Evolutionary conservation across 148 eudicot species (phyloP).

Genomic region (Rhododendron mucronatum): DNA sequence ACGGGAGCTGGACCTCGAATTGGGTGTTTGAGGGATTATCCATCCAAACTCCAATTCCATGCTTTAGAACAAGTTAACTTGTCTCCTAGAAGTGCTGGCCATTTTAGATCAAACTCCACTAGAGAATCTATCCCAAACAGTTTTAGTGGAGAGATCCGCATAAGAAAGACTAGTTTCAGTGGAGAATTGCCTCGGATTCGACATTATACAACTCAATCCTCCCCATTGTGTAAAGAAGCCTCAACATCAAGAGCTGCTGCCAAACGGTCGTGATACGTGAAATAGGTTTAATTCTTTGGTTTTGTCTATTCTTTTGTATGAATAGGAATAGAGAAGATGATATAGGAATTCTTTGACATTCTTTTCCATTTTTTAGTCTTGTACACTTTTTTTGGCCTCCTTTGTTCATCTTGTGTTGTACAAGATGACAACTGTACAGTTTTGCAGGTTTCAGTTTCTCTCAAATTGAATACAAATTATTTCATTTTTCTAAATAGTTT

Average conservation of each 20-base stretch:
- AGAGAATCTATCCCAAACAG: slow-evolving; percentile 28
- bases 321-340: slow-evolving; percentile 24
- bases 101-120: slow-evolving; percentile 29
- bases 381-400: slow-evolving; percentile 2
- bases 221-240: slow-evolving; percentile 30
- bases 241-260: slow-evolving; percentile 3
- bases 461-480: not conserved
- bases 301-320: slow-evolving; percentile 31
- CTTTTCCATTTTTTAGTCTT: not conserved
- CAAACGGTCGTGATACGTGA: not conserved
- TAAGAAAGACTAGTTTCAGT: slow-evolving; percentile 18
- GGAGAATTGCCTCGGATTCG: slow-evolving; percentile 20
- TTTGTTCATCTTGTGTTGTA: slow-evolving; percentile 11
- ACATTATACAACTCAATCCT: slow-evolving; percentile 27
- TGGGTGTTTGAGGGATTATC: slow-evolving; percentile 88
- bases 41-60: slow-evolving; percentile 62
- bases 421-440: not conserved
- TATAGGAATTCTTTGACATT: slow-evolving; percentile 21
- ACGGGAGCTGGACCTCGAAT: slow-evolving; percentile 96
- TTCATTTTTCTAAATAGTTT: not conserved
- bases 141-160: slow-evolving; percentile 7
- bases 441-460: not conserved
- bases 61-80: slow-evolving; percentile 67
- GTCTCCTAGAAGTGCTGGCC: slow-evolving; percentile 63
- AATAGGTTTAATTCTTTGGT: slow-evolving; percentile 23